Conservation (phyloP, 2,329 filamentous ascomycete species). For the Sclerotiophoma versabilis region DNA sequence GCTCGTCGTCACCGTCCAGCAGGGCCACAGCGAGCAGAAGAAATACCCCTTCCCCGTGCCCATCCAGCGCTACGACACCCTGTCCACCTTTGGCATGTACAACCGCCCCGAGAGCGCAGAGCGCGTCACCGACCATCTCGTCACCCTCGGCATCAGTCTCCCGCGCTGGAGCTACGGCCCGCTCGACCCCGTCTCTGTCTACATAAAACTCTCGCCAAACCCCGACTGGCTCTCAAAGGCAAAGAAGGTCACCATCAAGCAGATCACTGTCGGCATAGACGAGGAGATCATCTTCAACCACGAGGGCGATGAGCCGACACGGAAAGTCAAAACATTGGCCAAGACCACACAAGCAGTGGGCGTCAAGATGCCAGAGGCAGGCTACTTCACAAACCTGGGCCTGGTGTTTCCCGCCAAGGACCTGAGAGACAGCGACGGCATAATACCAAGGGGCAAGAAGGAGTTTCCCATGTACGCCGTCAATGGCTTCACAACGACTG, state of each 20-base stretch:
- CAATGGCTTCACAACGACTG: constrained; percentile 90
- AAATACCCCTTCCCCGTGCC: constrained; percentile 93
- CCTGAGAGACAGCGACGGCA: constrained; percentile 82
- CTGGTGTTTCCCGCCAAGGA: constrained; percentile 92
- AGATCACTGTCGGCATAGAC: constrained; percentile 91
- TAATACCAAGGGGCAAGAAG: constrained; percentile 82
- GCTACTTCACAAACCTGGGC: constrained; percentile 91
- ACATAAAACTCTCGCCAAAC: constrained; percentile 92
- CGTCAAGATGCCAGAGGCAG: constrained; percentile 85
- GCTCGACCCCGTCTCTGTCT: constrained; percentile 92
- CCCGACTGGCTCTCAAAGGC: constrained; percentile 91
- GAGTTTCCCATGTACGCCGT: constrained; percentile 90
- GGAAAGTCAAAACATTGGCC: constrained; percentile 85
- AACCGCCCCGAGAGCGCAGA: constrained; percentile 92
- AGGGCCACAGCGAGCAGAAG: constrained; percentile 84
- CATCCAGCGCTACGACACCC: constrained; percentile 89
- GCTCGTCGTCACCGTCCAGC: constrained; percentile 92
- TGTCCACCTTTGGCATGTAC: constrained; percentile 99
- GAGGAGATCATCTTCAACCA: constrained; percentile 99
- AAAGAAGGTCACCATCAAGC: constrained; percentile 88
- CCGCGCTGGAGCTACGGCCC: constrained; percentile 97
- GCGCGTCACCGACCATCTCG: constrained; percentile 84
- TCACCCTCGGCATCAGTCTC: constrained; percentile 89
- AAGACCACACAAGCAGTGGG: constrained; percentile 84
- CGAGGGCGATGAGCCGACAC: constrained; percentile 92